Conservation (phyloP, 192 early-diverging fungal species). For the Dispira parvispora region DNA sequence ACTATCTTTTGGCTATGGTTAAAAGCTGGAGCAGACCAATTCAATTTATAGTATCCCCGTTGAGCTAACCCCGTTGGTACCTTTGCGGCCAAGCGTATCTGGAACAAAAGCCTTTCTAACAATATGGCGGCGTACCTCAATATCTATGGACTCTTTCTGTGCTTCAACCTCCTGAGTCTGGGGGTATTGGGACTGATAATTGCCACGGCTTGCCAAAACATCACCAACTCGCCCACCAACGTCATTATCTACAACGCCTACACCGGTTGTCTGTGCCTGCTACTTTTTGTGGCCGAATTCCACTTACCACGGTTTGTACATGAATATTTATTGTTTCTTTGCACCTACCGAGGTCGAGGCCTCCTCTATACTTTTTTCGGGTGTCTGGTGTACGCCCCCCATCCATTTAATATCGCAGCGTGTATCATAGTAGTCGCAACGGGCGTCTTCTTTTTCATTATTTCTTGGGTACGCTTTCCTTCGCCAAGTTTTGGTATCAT, state of each 20-base stretch:
- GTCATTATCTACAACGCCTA: constrained; percentile 30
- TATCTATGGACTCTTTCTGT: constrained; percentile 24
- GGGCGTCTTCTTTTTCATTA: constrained; percentile 33
- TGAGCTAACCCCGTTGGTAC: too few relatives aligned
- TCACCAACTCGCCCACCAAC: constrained; percentile 27
- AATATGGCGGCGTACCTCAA: constrained; percentile 24
- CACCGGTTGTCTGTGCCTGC: constrained; percentile 25
- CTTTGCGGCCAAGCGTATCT: too few relatives aligned
- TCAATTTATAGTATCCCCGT: too few relatives aligned
- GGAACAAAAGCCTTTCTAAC: too few relatives aligned
- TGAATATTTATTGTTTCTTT: constrained; percentile 32
- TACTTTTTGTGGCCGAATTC: constrained; percentile 32
- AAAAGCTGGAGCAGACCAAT: too few relatives aligned
- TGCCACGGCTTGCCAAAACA: constrained; percentile 22
- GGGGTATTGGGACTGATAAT: constrained; percentile 23
- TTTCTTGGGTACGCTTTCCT: constrained; percentile 30
- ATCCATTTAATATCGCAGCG: constrained; percentile 27
- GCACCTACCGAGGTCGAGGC: constrained; percentile 37
- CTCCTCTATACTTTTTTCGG: constrained; percentile 39
- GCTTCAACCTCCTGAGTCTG: constrained; percentile 27
- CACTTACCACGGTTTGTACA: constrained; percentile 22
- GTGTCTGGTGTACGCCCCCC: constrained; percentile 30
- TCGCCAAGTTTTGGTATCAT: constrained; percentile 21
- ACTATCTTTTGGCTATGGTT: too few relatives aligned
- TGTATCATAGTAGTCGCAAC: constrained; percentile 27